These are phyloP conservation scores for Alisma plantagoaquatica DNA, from an alignment of 106 monocot species.

Conservation along the genomic window DNA sequence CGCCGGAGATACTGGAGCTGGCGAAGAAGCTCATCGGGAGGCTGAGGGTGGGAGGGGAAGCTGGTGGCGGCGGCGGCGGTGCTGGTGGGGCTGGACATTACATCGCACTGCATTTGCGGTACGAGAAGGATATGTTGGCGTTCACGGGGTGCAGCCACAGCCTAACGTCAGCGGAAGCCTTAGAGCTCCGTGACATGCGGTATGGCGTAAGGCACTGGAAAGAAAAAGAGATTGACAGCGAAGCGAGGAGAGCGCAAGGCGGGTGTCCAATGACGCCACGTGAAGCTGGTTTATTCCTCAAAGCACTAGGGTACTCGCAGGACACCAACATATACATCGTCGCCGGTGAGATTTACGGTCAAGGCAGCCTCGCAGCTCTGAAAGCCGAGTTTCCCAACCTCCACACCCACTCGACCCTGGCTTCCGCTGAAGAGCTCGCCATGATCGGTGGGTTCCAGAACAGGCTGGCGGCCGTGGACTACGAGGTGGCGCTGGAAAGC, in stretches of 20 bases:
- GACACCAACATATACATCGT: constrained; percentile 48
- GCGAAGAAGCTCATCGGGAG: constrained; percentile 41
- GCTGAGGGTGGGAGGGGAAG: too few species aligned
- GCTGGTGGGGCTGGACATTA: constrained; percentile 27
- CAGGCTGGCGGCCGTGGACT: constrained; percentile 49
- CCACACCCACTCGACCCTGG: constrained; percentile 41
- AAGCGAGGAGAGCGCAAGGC: constrained; percentile 25
- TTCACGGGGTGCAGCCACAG: constrained; percentile 58
- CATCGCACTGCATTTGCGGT: constrained; percentile 84
- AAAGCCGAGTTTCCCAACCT: constrained; percentile 41
- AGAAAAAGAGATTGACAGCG: constrained; percentile 48
- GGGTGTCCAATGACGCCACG: constrained; percentile 60
- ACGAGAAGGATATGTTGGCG: constrained; percentile 62
- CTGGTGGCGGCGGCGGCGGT: too few species aligned
- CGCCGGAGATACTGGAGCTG: constrained; percentile 54
- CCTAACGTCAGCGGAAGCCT: constrained; percentile 26
- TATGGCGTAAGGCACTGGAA: constrained; percentile 43
- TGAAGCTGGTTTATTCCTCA: constrained; percentile 52
- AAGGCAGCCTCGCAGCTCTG: constrained; percentile 26
- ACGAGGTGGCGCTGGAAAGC: constrained; percentile 44
- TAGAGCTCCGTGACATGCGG: constrained; percentile 35
- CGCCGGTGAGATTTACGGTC: constrained; percentile 55
- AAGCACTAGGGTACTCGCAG: constrained; percentile 51
- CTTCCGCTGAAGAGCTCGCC: constrained; percentile 26
- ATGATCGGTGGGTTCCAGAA: constrained; percentile 29